Base-by-base conservation (phyloP, 2,329 filamentous ascomycete genomes). In the Monosporascus sp. region DNA sequence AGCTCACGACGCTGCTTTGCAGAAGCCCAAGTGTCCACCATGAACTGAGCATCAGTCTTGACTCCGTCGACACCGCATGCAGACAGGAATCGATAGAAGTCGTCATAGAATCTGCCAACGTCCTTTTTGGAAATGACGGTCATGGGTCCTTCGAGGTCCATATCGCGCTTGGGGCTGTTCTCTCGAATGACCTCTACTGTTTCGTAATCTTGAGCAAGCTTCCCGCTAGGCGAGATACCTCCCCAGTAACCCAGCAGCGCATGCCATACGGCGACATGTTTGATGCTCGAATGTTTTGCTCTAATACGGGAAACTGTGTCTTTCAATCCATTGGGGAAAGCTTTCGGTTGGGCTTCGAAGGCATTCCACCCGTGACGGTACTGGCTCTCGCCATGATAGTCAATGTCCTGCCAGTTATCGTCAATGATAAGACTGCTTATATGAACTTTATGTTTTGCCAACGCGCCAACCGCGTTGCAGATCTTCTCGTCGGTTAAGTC, bases 191-290 rank as follows among this genome's bases (percentile, higher is more conserved):
- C 75, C 49, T 78, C 77, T 2, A 86, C 74, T 0, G 90, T 96
- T 66, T 89, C 88, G 73, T 97, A 99, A 0, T 79, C 80, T 58
- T 85, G 76, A 0, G 88, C 88, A 48, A 99, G 82, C 48, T 85
- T 79, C 0, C 92, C 89, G 5, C 82, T 72, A 0, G 88, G 85
- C 1, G 89, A 83, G 11, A 99, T 85, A 0, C 92, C 92, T 47
- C 90, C 93, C 94, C 94, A 97, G 68, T 96, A 96, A 2, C 92
- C 78, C 31, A 88, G 69, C 0, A 97, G 77, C 1, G 93, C 90
- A 72, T 99, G 94, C 94, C 94, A 99, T 1, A 97, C 93, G 11
- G 89, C 90, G 49, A 97, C 81, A 62, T 96, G 88, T 55, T 88
- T 81, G 54, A 97, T 86, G 54, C 85, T 82, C 0, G 85, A 85